Conservation (phyloP, 2,329 filamentous ascomycete species). For the Magnaporthiopsis rhizophila region DNA sequence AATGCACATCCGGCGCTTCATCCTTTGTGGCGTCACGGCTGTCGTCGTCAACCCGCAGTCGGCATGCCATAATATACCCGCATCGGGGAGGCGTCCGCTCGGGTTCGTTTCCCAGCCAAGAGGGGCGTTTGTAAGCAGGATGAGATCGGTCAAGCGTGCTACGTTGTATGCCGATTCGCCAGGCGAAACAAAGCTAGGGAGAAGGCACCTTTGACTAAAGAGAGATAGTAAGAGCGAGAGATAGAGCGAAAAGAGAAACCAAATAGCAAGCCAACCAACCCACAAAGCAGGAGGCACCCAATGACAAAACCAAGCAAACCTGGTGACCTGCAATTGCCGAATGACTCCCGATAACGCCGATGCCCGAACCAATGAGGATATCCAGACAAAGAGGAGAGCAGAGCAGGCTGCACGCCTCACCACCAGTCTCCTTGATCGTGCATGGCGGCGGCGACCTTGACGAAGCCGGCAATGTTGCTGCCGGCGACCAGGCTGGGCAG, state of each 20-base stretch:
- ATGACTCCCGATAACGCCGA: neutral
- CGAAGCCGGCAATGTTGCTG: slow-evolving; percentile 95
- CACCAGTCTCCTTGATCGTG: slow-evolving; percentile 96
- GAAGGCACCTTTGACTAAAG: neutral
- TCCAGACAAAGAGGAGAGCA: neutral
- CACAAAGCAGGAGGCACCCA: neutral
- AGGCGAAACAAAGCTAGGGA: neutral
- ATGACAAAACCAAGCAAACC: neutral
- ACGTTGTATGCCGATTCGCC: neutral
- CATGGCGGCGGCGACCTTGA: slow-evolving; percentile 94
- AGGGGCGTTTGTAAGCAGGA: too few species aligned
- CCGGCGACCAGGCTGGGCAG: slow-evolving; percentile 86
- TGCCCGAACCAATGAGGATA: neutral
- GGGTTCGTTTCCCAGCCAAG: neutral
- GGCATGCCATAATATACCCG: neutral
- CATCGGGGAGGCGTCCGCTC: neutral
- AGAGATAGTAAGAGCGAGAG: neutral
- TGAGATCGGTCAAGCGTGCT: neutral
- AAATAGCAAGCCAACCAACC: slow-evolving; percentile 3
- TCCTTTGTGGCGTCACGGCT: neutral
- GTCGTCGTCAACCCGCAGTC: neutral
- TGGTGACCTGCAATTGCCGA: neutral
- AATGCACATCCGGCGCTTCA: neutral
- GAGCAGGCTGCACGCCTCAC: slow-evolving; percentile 16
- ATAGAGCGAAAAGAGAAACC: neutral